Percentiles rank a stretch among this genome's conserved stretches.
Conservation (phyloP, 192 early-diverging fungal species). For the Backusella macrospora region DNA sequence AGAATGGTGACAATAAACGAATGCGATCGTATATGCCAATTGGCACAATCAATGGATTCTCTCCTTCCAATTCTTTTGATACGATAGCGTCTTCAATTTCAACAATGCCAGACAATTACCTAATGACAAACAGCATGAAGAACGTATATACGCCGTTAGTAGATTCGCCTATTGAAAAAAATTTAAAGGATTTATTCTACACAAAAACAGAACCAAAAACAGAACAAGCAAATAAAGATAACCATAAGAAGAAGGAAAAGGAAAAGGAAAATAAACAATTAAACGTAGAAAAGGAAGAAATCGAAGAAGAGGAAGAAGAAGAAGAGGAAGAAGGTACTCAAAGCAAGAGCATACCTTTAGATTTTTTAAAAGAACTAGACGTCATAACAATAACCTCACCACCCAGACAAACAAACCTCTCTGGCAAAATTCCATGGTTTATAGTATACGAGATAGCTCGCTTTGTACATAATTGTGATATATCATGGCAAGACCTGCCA, state of each 20-base stretch:
- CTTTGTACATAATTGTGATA: not conserved
- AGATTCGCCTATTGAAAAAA: not conserved
- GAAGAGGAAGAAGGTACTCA: not conserved
- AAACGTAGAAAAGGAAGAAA: not conserved
- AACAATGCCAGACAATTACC: not conserved
- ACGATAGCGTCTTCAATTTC: not conserved
- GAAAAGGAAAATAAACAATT: not conserved
- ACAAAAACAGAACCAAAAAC: not conserved
- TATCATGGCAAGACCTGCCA: not conserved
- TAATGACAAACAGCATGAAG: not conserved
- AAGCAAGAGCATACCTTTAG: not conserved
- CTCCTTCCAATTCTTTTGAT: not conserved
- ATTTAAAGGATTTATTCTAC: not conserved
- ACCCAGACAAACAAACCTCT: not conserved
- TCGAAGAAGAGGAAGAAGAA: not conserved
- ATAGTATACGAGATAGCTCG: constrained; percentile 19
- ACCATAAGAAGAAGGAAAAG: not conserved
- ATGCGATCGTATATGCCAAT: not conserved
- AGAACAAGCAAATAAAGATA: not conserved
- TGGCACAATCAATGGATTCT: not conserved
- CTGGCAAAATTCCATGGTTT: constrained; percentile 13
- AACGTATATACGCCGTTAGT: not conserved
- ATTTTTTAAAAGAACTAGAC: not conserved
- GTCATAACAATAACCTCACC: not conserved
- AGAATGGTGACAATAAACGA: not conserved